Base-by-base conservation (phyloP, 257 asterid species). In the Perilla frutescens region DNA sequence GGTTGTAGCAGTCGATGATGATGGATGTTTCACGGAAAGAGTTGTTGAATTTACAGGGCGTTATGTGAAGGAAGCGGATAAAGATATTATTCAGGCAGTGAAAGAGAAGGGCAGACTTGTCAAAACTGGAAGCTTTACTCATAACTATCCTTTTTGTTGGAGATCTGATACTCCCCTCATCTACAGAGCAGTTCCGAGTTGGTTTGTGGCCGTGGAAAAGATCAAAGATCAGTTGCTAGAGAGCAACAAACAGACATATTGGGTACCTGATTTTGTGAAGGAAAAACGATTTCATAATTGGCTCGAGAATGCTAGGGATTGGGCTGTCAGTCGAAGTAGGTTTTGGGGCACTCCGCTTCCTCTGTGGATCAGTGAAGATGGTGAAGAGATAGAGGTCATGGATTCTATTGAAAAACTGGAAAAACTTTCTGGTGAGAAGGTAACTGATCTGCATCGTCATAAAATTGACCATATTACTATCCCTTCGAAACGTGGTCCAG, bases 301-400 rank as follows among this genome's bases (percentile, higher is more conserved):
- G 99, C 88, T 95, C 40, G 99, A 95, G 82, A 92, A 95, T 85
- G 99, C 99, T 37, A 74, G 98, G 75, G 98, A 95, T 65, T 95
- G 98, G 99, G 98, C 99, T 56, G 88, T 95, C 77, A 92, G 98
- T 78, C 90, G 99, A 80, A 95, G 98, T 84, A 87, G 99, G 81
- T 95, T 95, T 83, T 95, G 99, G 99, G 99, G 99, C 12, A 95
- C 99, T 20, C 99, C 99, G n/a, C 96, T 95, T 69, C 99, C 99
- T 2, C 48, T 95, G 29, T 95, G 99, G 99, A 82, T 87, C 36
- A 95, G 99, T 76, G 97, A 92, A 65, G 98, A 95, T 72, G 87
- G 96, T 2, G 85, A 81, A 84, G 97, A 95, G 80, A 92, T 84
- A 68, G 87, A 77, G 29, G 97, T 92, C 72, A 85, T 95, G 87